Evolutionary conservation across 805 yeast species (phyloP), one percentile per base, ranked within the genome.

Genomic region (Metschnikowia similis): DNA sequence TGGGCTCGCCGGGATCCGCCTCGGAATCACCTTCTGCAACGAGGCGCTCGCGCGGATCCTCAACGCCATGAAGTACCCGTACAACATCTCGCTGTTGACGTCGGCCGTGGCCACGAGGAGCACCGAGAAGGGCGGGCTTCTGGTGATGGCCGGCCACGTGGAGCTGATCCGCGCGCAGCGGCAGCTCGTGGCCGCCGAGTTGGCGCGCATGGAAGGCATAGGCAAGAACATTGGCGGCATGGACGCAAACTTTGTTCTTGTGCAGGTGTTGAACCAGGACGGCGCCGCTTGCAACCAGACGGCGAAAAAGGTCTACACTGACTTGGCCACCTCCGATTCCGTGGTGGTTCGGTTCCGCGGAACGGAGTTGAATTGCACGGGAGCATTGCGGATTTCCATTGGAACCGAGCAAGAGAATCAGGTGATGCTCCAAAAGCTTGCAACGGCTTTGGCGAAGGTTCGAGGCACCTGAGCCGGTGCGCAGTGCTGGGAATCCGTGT

Each of bases 261-360:
- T 91, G 13, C 86, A 89, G 64, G 72, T 92, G 17, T 74, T 88
- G 47, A 83, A 83, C 62, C 70, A 71, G 43, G 59, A 71, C 0
- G 89, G 90, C 5, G 58, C 65, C 16, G 92, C 97, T 2, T 82
- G 82, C 40, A 85, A 85, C 53, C 77, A 74, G 17, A 63, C 81
- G 27, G 97, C 99, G 2, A 67, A 78, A 43, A 57, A 70, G 32
- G 74, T 90, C 13, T 94, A 92, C 65, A 75, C 76, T 51, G 73
- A 68, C 39, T 69, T 94, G 62, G 99, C 99, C 0, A 78, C 76
- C 29, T 77, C 79, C 26, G 80, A 83, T 41, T 82, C 80, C 32
- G 90, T 92, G 21, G 98, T 94, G 42, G 87, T 92, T 13, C 80
- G 99, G 67, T 94, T 81, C 64, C 81, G 99, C 71, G 99, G 99